Evolutionary conservation across 805 yeast species (phyloP), one percentile per base, ranked within the genome.

Genomic region (Lipomyces oligophaga): DNA sequence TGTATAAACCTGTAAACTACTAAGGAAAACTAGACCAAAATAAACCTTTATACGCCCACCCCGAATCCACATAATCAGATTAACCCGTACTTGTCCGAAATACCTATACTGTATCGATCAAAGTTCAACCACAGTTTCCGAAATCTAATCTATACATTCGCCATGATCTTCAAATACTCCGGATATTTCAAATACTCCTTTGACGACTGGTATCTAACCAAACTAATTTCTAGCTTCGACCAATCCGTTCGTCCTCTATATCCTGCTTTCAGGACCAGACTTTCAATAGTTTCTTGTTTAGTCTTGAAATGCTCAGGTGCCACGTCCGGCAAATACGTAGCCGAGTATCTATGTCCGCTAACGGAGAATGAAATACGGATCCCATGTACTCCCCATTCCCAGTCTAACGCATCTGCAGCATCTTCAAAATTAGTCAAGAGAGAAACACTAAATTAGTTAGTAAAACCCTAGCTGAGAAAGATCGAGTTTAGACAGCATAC

Each of bases 271-370:
- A 72, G 67, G 2, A 90, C 77, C 31, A 94, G 71, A 55, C 85
- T 75, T 49, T 70, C 70, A 45, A 90, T 65, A 0, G 97, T 90
- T 20, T 84, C 81, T 15, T 69, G 67, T 58, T 83, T 76, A 55
- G 74, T 75, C 96, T 96, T 87, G 1, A 77, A 79, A 57, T 89
- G 95, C 56, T 90, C 97, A 3, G 68, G 73, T 19, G 96, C 95
- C 1, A 93, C 97, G 34, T 80, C 84, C 0, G 98, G 98, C 33
- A 93, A 67, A 57, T 87, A 93, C 0, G 97, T 93, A 0, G 97
- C 87, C 40, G 54, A 44, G 44, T 70, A 73, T 0, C 61, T 49
- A 3, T 66, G 60, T 1, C 75, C 73, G 5, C 61, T 57, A 18
- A 67, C 58, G 8, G 60, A 61, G 57, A 86, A 78, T 15, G 67